Conservation (phyloP, 495 filamentous ascomycete species). For the Aspergillus campestris region DNA sequence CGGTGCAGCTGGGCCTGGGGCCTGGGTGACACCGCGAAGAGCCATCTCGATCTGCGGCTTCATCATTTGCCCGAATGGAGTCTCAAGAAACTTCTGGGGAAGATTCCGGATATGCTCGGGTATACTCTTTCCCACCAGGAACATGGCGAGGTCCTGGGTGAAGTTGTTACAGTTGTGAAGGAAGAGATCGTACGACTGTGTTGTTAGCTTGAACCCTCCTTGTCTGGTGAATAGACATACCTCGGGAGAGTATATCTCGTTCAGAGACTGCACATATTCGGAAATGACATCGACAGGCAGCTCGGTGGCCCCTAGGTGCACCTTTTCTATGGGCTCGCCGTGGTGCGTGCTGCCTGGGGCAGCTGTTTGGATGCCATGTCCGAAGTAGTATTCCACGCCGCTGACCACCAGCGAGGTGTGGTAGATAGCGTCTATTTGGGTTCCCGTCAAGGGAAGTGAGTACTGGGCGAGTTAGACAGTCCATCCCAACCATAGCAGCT, state of each 20-base stretch:
- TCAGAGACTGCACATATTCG: slow-evolving; percentile 82
- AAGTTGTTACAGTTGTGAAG: slow-evolving; percentile 99
- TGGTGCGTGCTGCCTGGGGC: slow-evolving; percentile 74
- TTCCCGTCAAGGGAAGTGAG: slow-evolving; percentile 46
- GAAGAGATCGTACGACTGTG: slow-evolving; percentile 77
- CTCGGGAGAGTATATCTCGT: slow-evolving; percentile 73
- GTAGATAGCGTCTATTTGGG: slow-evolving; percentile 81
- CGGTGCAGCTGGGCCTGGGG: slow-evolving; percentile 24
- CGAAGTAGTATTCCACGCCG: slow-evolving; percentile 68
- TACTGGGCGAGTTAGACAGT: slow-evolving; percentile 33
- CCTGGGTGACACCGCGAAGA: slow-evolving; percentile 59
- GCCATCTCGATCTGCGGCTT: slow-evolving; percentile 70
- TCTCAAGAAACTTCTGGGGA: slow-evolving; percentile 77
- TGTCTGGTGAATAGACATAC: slow-evolving; percentile 33
- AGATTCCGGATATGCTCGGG: slow-evolving; percentile 83
- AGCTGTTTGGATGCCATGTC: slow-evolving; percentile 71
- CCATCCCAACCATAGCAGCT: neutral
- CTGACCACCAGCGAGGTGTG: slow-evolving; percentile 82
- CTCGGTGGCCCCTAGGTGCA: slow-evolving; percentile 66
- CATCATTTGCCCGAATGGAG: slow-evolving; percentile 87
- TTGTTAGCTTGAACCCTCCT: slow-evolving; percentile 1
- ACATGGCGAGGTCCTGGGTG: slow-evolving; percentile 85
- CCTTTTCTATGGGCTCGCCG: slow-evolving; percentile 69
- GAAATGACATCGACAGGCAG: slow-evolving; percentile 75
- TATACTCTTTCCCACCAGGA: slow-evolving; percentile 83